A percentile compares a stretch with the other conserved stretches of the same genome.
Conservation (phyloP, 257 asterid genomes). For the Salvia splendens region DNA sequence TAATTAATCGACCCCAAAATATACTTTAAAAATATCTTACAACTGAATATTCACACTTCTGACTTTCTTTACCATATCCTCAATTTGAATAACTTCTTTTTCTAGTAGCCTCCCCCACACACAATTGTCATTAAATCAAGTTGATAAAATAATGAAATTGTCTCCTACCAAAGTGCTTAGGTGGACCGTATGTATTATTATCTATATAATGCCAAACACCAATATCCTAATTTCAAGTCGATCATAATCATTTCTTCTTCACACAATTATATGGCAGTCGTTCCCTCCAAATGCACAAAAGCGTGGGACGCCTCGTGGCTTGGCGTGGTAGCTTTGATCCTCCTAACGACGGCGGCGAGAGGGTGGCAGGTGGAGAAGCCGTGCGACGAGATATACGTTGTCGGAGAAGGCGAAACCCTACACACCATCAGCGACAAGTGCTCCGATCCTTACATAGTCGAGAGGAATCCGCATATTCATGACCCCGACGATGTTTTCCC, state of each 20-base stretch:
- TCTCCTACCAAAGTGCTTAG: slow-evolving; percentile 24
- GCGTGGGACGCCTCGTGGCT: slow-evolving; percentile 27
- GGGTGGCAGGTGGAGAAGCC: slow-evolving; percentile 31
- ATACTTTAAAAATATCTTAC: too few relatives aligned
- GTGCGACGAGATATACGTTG: slow-evolving; percentile 41
- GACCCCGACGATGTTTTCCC: slow-evolving; percentile 47
- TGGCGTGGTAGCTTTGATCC: slow-evolving; percentile 12
- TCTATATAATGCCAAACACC: slow-evolving; percentile 24
- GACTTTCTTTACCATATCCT: too few relatives aligned
- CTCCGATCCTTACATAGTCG: slow-evolving; percentile 38
- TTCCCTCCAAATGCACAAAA: not conserved
- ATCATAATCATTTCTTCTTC: too few relatives aligned
- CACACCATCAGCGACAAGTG: slow-evolving; percentile 41
- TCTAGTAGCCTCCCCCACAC: too few relatives aligned
- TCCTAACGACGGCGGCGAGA: slow-evolving; percentile 22
- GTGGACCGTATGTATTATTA: not conserved
- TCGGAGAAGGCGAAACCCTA: slow-evolving; percentile 45
- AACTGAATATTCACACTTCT: too few relatives aligned
- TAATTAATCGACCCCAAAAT: too few relatives aligned
- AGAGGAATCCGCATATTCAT: slow-evolving; percentile 43
- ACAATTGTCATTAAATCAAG: not conserved
- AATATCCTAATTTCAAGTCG: not conserved
- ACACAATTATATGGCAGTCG: too few relatives aligned
- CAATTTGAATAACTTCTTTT: too few relatives aligned
- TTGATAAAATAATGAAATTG: slow-evolving; percentile 7